Percentiles rank a stretch among this genome's conserved stretches.
Evolutionary conservation across 129 eudicot species (phyloP).

Genomic region (Flaveria bidentis): DNA sequence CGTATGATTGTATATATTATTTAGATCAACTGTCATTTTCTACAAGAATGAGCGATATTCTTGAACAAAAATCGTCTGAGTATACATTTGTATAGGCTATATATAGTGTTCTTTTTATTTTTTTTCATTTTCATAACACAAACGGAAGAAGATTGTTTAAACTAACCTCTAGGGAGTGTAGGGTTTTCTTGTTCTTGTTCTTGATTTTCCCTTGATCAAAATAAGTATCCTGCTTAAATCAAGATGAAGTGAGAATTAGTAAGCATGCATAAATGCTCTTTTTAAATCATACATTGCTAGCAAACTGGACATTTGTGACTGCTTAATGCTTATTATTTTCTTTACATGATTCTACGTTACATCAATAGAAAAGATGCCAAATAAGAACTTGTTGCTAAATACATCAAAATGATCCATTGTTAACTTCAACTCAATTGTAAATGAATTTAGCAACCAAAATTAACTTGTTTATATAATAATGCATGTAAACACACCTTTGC

Average conservation of each 20-base stretch:
- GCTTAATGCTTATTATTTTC: background rate
- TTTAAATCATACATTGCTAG: background rate
- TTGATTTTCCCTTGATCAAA: constrained; percentile 29
- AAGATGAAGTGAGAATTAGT: constrained; percentile 17
- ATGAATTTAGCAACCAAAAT: background rate
- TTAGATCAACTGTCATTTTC: background rate
- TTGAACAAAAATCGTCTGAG: background rate
- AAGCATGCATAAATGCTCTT: background rate
- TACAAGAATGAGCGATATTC: background rate
- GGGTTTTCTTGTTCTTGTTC: constrained; percentile 29
- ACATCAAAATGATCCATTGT: background rate
- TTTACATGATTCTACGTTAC: background rate
- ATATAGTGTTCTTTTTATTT: background rate
- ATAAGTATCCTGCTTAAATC: constrained; percentile 42
- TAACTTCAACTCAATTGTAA: background rate
- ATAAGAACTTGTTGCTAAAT: background rate
- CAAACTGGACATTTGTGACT: background rate
- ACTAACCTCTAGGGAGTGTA: constrained; percentile 48
- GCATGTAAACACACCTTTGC: constrained; percentile 49
- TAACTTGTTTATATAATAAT: background rate
- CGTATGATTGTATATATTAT: background rate
- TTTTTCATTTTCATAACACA: background rate
- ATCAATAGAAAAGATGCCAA: background rate
- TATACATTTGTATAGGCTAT: background rate
- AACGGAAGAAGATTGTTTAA: background rate